Base-by-base conservation (phyloP, 257 asterid genomes). In the Nemophila menziesii region DNA sequence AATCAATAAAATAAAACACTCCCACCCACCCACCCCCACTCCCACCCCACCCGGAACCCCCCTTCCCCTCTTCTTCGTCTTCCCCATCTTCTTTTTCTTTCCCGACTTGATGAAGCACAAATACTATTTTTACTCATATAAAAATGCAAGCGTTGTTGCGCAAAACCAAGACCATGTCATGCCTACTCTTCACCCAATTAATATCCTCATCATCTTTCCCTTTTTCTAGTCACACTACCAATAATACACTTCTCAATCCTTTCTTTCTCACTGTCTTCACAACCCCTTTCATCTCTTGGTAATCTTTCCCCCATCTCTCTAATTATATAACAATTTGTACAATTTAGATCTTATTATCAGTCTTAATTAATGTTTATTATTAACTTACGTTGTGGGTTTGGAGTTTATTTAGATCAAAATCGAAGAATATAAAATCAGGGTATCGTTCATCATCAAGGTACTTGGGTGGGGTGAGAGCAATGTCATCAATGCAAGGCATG, bases 401-500 rank as follows among this genome's bases (percentile, higher is more conserved):
- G 84, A 57, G 61, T 17, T 60, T 51, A 13, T 54, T 49, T 59
- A 52, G 64, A 39, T 62, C 39, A 45, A 65, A 49, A 60, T 55
- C 66, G 50, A 60, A 67, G 57, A 17, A 44, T 27, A 44, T 16
- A 48, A 12, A 26, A 18, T 58, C 74, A 21, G 69, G 52, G 15
- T 70, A 33, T 59, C 57, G 62, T 49, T 68, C 78, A 37, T 37
- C 42, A 1, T 6, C 14, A 51, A 48, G 58, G 11, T 65, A 61
- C 44, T 17, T 43, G 20, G 45, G 68, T 43, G 61, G 55, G 47
- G 58, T 43, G 29, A 57, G 54, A 62, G 46, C 73, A 42, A 84
- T 84, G 97, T 54, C 92, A 22, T 61, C 82, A 15, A 66, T 67
- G 54, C 64, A 65, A 52, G 50, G 65, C 46, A 67, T 58, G 36